Conservation (phyloP, 495 filamentous ascomycete species). For the Hypoxylon subgilvum region DNA sequence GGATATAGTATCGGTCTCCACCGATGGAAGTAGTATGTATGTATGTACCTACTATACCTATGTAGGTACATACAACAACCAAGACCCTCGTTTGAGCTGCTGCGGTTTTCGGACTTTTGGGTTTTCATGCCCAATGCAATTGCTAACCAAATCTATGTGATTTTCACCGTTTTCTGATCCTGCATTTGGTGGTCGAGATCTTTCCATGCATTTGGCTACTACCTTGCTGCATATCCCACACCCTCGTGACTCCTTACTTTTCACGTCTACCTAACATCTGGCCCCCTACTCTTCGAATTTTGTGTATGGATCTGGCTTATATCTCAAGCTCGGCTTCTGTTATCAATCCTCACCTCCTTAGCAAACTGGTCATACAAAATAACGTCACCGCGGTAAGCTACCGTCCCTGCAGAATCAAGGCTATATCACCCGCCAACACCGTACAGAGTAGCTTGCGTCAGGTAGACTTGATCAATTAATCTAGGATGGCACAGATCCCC, state of each 20-base stretch:
- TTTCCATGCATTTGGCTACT: slow-evolving; percentile 22
- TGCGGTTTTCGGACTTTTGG: slow-evolving; percentile 31
- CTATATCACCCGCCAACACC: no score
- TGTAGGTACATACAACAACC: no score
- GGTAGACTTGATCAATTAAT: no score
- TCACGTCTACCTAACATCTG: background rate
- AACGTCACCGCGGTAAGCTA: slow-evolving; percentile 12
- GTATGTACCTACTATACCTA: no score
- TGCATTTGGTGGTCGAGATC: slow-evolving; percentile 30
- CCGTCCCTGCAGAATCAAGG: slow-evolving; percentile 6
- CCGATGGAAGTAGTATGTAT: no score
- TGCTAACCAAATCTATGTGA: background rate
- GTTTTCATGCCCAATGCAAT: slow-evolving; percentile 25
- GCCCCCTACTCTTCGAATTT: background rate
- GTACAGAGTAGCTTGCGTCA: no score
- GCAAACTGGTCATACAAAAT: slow-evolving; percentile 1
- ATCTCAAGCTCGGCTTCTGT: background rate
- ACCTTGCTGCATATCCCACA: slow-evolving; percentile 20
- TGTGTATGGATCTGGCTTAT: no score
- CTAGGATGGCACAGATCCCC: slow-evolving; percentile 29
- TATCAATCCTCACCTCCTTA: background rate
- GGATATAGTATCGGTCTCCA: no score
- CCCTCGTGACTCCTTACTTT: slow-evolving; percentile 13
- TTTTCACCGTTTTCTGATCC: slow-evolving; percentile 5
- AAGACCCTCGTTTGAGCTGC: background rate